A percentile compares a stretch with the other conserved stretches of the same genome.
Evolutionary conservation across 1,139 yeast genomes (phyloP).

Genomic region (Geotrichum aggregatum): DNA sequence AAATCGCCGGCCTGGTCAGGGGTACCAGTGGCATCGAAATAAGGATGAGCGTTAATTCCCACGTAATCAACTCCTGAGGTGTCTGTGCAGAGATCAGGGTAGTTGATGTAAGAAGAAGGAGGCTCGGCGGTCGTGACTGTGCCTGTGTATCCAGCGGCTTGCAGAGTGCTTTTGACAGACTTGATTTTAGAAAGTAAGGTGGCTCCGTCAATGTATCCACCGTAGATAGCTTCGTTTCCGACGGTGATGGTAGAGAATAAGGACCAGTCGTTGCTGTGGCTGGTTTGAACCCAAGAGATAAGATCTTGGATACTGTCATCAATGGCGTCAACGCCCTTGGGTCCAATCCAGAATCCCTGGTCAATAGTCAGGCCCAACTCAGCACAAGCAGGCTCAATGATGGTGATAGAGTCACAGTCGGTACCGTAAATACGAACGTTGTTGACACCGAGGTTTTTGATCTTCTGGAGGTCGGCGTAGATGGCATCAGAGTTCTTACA

Average conservation of each 20-base stretch:
- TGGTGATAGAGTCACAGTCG: slow-evolving; percentile 68
- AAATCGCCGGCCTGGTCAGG: slow-evolving; percentile 71
- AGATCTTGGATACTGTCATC: slow-evolving; percentile 55
- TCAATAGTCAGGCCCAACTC: slow-evolving; percentile 64
- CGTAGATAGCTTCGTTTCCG: slow-evolving; percentile 81
- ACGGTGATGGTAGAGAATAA: slow-evolving; percentile 69
- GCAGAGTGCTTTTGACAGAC: slow-evolving; percentile 55
- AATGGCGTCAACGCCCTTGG: slow-evolving; percentile 63
- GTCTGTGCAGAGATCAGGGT: slow-evolving; percentile 62
- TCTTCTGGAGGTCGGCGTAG: slow-evolving; percentile 52
- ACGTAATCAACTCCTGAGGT: slow-evolving; percentile 66
- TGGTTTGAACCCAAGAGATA: slow-evolving; percentile 42
- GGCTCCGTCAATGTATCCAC: slow-evolving; percentile 54
- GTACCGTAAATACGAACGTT: slow-evolving; percentile 76
- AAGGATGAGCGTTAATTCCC: slow-evolving; percentile 83
- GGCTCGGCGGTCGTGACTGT: slow-evolving; percentile 81
- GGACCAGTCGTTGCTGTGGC: slow-evolving; percentile 56
- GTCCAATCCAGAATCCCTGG: slow-evolving; percentile 80
- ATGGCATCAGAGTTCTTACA: slow-evolving; percentile 62
- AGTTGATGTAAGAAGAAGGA: slow-evolving; percentile 60
- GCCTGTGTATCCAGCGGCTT: slow-evolving; percentile 73
- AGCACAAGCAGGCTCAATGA: slow-evolving; percentile 59
- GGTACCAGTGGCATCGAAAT: slow-evolving; percentile 59
- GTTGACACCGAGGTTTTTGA: slow-evolving; percentile 57
- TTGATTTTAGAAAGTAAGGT: slow-evolving; percentile 61